Conservation (phyloP, 345 rosid genomes). For the Salix udensis region DNA sequence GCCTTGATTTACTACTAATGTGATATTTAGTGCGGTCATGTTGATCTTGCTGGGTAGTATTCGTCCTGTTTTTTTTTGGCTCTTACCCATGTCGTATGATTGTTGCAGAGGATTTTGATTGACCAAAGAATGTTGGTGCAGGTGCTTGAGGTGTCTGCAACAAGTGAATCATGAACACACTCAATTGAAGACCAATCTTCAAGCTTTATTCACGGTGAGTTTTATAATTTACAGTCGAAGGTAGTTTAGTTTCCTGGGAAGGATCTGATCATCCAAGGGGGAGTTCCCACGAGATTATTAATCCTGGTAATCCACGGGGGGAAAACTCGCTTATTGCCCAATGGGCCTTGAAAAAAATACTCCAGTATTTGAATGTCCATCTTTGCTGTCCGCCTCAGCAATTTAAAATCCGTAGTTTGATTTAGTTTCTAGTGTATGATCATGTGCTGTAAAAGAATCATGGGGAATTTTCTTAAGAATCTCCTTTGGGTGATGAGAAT, state of each 20-base stretch:
- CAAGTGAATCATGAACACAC: constrained; percentile 57
- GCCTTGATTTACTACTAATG: not conserved
- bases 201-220: constrained; percentile 59
- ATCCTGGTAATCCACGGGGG: not conserved
- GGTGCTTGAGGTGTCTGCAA: constrained; percentile 77
- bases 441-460: not conserved
- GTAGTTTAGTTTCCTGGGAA: not conserved
- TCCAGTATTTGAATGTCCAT: not conserved
- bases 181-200: constrained; percentile 61
- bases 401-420: not conserved
- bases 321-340: not conserved
- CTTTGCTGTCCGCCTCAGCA: not conserved
- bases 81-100: not conserved
- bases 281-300: not conserved
- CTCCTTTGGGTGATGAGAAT: not conserved
- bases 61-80: not conserved
- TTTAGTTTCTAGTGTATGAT: not conserved
- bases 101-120: constrained; percentile 8
- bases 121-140: constrained; percentile 29
- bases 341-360: not conserved
- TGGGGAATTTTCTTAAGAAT: not conserved
- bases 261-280: constrained; percentile 7
- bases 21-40: not conserved
- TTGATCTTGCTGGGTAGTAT: not conserved
- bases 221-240: not conserved